Conservation (phyloP, 257 asterid genomes). For the Plantago elongata region DNA sequence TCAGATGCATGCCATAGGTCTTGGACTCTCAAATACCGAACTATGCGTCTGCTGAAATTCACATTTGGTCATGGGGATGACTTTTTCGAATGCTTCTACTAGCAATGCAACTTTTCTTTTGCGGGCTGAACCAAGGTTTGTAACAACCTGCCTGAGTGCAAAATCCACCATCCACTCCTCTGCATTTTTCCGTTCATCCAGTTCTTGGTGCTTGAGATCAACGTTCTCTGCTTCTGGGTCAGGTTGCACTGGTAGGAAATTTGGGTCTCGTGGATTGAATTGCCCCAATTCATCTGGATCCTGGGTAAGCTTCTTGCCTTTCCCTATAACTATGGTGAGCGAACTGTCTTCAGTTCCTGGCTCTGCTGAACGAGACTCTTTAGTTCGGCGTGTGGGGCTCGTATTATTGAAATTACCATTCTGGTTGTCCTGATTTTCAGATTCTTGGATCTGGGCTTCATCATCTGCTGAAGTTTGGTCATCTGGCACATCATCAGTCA, state of each 20-base stretch:
- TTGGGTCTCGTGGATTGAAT: slow-evolving; percentile 75
- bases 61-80: slow-evolving; percentile 43
- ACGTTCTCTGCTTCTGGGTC: slow-evolving; percentile 67
- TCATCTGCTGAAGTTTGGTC: slow-evolving; percentile 13
- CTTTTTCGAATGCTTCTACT: slow-evolving; percentile 85
- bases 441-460: background rate
- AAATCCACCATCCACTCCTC: slow-evolving; percentile 94
- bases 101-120: slow-evolving; percentile 72
- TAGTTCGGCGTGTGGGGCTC: slow-evolving; percentile 5
- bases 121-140: slow-evolving; percentile 70
- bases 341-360: slow-evolving; percentile 20
- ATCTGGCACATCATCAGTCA: background rate
- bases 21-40: slow-evolving; percentile 31
- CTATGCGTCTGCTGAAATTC: slow-evolving; percentile 32
- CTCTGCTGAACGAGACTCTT: slow-evolving; percentile 17
- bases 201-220: slow-evolving; percentile 70
- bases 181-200: slow-evolving; percentile 59
- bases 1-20: slow-evolving; percentile 64
- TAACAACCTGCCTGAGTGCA: slow-evolving; percentile 70
- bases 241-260: slow-evolving; percentile 56
- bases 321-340: slow-evolving; percentile 7
- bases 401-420: slow-evolving; percentile 7
- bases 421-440: slow-evolving; percentile 5
- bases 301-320: slow-evolving; percentile 27
- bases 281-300: slow-evolving; percentile 34